These are phyloP conservation scores for Schizopora paradoxa DNA, from an alignment of 1,284 basidiomycete species.

Conservation along the genomic window DNA sequence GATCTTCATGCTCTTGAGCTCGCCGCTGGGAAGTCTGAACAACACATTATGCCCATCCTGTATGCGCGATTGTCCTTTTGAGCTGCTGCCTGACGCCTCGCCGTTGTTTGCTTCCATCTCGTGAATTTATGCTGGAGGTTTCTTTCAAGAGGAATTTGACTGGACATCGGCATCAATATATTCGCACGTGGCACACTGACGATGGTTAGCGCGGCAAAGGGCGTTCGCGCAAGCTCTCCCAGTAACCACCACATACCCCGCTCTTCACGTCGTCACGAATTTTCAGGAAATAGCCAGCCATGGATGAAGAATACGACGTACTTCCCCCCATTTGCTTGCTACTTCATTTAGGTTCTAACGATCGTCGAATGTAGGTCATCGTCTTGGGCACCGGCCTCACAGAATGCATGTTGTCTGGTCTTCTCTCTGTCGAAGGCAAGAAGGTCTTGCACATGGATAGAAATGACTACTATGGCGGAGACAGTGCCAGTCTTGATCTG, in stretches of 20 bases:
- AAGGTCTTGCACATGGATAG: constrained; percentile 99
- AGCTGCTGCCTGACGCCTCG: no score
- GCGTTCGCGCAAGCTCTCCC: neutral
- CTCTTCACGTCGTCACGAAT: neutral
- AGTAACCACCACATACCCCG: constrained; percentile 3
- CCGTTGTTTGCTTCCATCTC: no score
- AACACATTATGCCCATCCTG: constrained; percentile 60
- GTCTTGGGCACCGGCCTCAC: constrained; percentile 96
- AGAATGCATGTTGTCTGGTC: constrained; percentile 95
- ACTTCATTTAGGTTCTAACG: constrained; percentile 19
- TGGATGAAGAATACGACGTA: constrained; percentile 92
- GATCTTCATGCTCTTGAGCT: constrained; percentile 60
- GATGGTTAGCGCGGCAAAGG: neutral
- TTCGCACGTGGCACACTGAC: neutral
- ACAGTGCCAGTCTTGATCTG: constrained; percentile 95
- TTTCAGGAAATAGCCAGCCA: constrained; percentile 31
- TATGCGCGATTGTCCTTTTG: constrained; percentile 34
- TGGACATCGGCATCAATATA: no score
- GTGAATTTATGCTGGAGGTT: no score
- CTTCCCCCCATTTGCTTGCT: constrained; percentile 22
- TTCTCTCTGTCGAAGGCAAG: constrained; percentile 98
- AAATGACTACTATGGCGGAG: constrained; percentile 98
- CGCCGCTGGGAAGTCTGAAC: constrained; percentile 63
- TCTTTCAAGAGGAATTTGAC: no score
- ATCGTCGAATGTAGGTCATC: constrained; percentile 58